Percentiles rank a stretch among this genome's conserved stretches.
Conservation (phyloP, 208 protist genomes). For the Trypanosoma congolense region DNA sequence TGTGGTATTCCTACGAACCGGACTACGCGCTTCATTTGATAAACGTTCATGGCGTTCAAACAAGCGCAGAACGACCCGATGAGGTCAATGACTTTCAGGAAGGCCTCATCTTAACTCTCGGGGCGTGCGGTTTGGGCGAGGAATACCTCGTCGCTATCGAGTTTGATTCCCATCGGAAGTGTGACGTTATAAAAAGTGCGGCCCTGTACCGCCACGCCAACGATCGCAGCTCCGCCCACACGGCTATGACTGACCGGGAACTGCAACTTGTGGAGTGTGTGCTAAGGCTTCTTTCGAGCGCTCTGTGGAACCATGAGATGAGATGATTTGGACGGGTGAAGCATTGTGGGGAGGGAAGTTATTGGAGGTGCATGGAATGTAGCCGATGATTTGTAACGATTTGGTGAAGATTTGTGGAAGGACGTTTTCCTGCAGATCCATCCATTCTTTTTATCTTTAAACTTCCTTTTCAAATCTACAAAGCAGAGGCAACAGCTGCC, state of each 20-base stretch:
- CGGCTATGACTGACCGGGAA: background rate
- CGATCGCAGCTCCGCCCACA: background rate
- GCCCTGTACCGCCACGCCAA: background rate
- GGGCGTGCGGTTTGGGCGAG: background rate
- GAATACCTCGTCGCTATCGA: conserved; percentile 3
- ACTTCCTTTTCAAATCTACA: too few relatives aligned
- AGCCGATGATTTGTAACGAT: too few relatives aligned
- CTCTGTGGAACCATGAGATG: background rate
- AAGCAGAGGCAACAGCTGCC: too few relatives aligned
- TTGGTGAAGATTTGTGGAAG: too few relatives aligned
- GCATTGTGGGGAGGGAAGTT: too few relatives aligned
- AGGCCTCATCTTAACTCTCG: background rate
- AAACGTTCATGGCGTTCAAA: background rate
- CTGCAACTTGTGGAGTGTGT: conserved; percentile 6
- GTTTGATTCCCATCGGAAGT: background rate
- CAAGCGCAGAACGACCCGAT: too few relatives aligned
- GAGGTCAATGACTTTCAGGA: too few relatives aligned
- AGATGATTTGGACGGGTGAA: background rate
- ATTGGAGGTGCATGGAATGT: too few relatives aligned
- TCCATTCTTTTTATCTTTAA: too few relatives aligned
- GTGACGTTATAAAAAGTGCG: background rate
- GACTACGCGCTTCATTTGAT: conserved; percentile 21
- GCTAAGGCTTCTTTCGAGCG: background rate
- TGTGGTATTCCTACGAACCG: conserved; percentile 1
- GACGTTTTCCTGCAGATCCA: too few relatives aligned